phyloP scores from a whole-genome alignment of 2,329 filamentous ascomycete species.

The Alternaria sp. region DNA sequence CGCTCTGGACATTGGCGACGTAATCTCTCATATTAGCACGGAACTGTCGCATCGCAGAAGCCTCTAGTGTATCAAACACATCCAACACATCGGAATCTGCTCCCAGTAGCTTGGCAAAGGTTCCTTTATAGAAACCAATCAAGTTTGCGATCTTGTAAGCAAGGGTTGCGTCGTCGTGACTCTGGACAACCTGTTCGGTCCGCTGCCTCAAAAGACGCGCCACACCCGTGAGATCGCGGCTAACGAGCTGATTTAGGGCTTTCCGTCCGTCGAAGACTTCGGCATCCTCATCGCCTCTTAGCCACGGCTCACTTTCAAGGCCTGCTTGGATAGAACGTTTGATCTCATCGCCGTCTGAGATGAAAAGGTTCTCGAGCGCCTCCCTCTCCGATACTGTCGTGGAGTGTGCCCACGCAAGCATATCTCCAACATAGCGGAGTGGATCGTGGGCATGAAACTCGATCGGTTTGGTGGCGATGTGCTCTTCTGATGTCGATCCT shows the following conservation, averaged over 20 bases:
- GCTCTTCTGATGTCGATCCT: conserved; percentile 68
- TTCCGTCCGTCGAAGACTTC: conserved; percentile 77
- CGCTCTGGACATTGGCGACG: conserved; percentile 73
- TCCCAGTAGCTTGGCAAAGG: conserved; percentile 81
- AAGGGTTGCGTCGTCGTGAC: conserved; percentile 86
- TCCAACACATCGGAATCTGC: conserved; percentile 71
- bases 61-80: conserved; percentile 71
- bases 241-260: conserved; percentile 84
- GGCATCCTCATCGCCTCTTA: conserved; percentile 60
- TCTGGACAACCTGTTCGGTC: conserved; percentile 89
- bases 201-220: conserved; percentile 85
- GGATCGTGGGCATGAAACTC: conserved; percentile 93
- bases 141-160: conserved; percentile 91
- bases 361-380: conserved; percentile 87
- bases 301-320: conserved; percentile 84
- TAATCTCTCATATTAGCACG: conserved; percentile 80
- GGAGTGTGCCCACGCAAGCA: conserved; percentile 97
- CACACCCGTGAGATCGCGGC: conserved; percentile 81
- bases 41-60: conserved; percentile 82
- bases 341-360: conserved; percentile 88
- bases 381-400: conserved; percentile 93
- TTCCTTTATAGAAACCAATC: conserved; percentile 84
- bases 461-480: conserved; percentile 75
- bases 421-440: conserved; percentile 90
- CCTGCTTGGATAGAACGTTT: conserved; percentile 81